These are phyloP conservation scores for Colletotrichum neosansevieriae DNA, from an alignment of 2,329 filamentous ascomycete genomes.

Conservation along the genomic window DNA sequence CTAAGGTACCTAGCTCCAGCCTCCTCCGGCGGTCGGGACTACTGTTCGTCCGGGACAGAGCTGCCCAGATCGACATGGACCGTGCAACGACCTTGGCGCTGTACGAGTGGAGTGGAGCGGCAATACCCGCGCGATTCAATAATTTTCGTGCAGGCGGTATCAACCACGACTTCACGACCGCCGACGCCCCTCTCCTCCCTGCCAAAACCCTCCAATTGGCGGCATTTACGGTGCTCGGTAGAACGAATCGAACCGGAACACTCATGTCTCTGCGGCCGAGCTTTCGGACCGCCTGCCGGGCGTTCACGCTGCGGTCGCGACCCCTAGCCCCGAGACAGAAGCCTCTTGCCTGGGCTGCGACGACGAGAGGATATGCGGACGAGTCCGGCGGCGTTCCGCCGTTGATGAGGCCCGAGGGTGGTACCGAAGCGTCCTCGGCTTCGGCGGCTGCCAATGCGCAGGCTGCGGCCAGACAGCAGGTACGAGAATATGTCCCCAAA, in stretches of 20 bases:
- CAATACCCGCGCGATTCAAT: conserved; percentile 37
- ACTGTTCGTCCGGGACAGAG: neutral
- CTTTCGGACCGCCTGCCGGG: conserved; percentile 58
- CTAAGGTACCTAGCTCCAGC: neutral
- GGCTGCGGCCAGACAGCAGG: conserved; percentile 20
- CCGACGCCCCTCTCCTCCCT: neutral
- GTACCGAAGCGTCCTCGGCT: neutral
- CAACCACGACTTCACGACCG: neutral
- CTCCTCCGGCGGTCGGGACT: neutral
- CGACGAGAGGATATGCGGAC: conserved; percentile 46
- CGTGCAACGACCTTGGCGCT: neutral
- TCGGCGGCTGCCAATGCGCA: conserved; percentile 9
- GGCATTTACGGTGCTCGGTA: neutral
- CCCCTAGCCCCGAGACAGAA: conserved; percentile 45
- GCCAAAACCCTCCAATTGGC: too few relatives aligned
- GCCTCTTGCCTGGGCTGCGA: conserved; percentile 44
- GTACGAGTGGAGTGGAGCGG: conserved; percentile 35
- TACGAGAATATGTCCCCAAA: neutral
- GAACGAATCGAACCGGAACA: neutral
- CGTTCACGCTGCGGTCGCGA: conserved; percentile 54
- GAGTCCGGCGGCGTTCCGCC: conserved; percentile 38
- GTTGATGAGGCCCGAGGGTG: conserved; percentile 16
- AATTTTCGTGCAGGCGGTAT: conserved; percentile 35
- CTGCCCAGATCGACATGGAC: neutral
- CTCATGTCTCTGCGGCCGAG: conserved; percentile 68